Conservation (phyloP, 306 rosid species). For the Inga leiocalycina region DNA sequence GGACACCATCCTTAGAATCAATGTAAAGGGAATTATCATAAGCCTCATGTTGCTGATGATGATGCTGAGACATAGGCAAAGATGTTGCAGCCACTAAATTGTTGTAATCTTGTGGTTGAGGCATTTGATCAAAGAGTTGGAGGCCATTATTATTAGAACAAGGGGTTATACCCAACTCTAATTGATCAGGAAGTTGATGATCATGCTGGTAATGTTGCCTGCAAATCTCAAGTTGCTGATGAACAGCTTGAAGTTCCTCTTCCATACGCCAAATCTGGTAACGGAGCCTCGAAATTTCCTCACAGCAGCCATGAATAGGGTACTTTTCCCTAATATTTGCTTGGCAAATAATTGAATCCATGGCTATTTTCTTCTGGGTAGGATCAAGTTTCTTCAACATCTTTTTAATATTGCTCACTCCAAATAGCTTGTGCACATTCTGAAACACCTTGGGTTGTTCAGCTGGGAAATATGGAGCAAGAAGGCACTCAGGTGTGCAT, state of each 20-base stretch:
- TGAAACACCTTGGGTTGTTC: constrained; percentile 52
- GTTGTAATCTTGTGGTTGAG: constrained; percentile 27
- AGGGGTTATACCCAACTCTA: constrained; percentile 50
- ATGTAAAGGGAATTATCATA: constrained; percentile 23
- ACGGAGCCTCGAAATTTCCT: constrained; percentile 36
- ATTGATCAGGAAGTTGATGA: constrained; percentile 24
- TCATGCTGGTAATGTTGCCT: constrained; percentile 44
- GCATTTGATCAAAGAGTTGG: constrained; percentile 27
- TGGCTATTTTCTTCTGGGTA: constrained; percentile 38
- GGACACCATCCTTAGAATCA: constrained; percentile 32
- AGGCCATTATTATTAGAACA: constrained; percentile 18
- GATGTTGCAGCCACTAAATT: not conserved
- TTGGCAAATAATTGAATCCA: constrained; percentile 52
- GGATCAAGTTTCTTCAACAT: constrained; percentile 40
- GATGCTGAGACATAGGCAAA: constrained; percentile 39
- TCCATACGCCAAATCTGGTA: constrained; percentile 42
- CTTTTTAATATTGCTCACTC: constrained; percentile 54
- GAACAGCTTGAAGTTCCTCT: constrained; percentile 51
- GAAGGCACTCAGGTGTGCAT: constrained; percentile 51
- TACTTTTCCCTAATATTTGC: constrained; percentile 45
- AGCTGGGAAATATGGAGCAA: constrained; percentile 56
- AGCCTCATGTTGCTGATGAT: not conserved
- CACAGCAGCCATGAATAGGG: constrained; percentile 55
- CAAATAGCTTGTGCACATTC: constrained; percentile 57
- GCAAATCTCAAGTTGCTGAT: constrained; percentile 42